Conservation (phyloP, 495 filamentous ascomycete genomes). For the Penicillium samsonianum region DNA sequence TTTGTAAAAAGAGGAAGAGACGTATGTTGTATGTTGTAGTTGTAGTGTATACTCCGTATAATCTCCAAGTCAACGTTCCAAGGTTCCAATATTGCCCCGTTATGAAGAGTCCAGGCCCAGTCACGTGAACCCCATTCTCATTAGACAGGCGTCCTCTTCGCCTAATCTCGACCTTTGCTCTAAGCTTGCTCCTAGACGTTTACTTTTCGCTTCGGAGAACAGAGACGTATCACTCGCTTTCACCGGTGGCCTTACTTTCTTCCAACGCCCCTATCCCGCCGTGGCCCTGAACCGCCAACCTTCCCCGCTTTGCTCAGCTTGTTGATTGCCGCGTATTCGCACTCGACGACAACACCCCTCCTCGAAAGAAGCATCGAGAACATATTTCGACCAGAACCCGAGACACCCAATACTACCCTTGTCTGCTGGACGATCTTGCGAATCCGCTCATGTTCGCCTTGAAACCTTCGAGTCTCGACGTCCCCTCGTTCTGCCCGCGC, state of each 20-base stretch:
- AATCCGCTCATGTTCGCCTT: slow-evolving; percentile 9
- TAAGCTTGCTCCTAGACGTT: neutral
- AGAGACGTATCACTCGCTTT: neutral
- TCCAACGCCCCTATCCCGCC: neutral
- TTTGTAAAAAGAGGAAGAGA: neutral
- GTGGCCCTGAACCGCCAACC: slow-evolving; percentile 4
- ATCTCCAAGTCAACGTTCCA: too few species aligned
- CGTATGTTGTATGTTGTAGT: neutral
- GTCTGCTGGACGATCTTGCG: neutral
- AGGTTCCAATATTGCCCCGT: neutral
- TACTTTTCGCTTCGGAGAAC: neutral
- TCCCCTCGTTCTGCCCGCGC: slow-evolving; percentile 11
- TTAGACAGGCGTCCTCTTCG: slow-evolving; percentile 5
- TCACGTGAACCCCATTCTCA: slow-evolving; percentile 25
- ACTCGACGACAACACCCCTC: slow-evolving; percentile 15
- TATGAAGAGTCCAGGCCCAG: slow-evolving; percentile 25
- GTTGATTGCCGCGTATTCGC: slow-evolving; percentile 22
- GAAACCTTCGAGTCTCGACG: neutral
- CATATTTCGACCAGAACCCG: neutral
- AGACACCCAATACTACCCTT: neutral
- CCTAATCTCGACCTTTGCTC: neutral
- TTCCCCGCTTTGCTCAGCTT: slow-evolving; percentile 28
- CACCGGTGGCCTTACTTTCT: neutral
- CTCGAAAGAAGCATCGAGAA: slow-evolving; percentile 13
- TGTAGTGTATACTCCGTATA: too few species aligned